phyloP scores from a whole-genome alignment of 2,329 filamentous ascomycete species.

The Paraphoma sp. region DNA sequence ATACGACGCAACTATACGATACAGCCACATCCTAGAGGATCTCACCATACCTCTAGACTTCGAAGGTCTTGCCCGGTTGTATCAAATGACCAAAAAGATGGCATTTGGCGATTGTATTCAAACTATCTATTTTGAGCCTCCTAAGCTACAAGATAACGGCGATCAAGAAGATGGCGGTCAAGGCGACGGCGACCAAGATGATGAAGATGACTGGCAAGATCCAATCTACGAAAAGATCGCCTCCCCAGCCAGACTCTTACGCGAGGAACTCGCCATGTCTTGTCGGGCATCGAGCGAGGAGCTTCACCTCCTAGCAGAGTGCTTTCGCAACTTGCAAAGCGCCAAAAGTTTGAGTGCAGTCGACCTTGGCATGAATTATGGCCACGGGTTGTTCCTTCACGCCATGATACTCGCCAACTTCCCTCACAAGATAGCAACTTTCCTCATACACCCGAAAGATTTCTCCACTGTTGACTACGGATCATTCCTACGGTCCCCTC shows the following conservation, averaged over 20 bases:
- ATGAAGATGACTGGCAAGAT: too few species aligned
- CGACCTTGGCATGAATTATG: neutral
- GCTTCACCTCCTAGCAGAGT: neutral
- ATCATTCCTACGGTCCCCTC: neutral
- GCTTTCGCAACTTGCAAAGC: neutral
- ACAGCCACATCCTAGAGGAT: neutral
- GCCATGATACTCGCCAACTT: neutral
- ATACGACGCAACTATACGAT: neutral
- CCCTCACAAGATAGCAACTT: neutral
- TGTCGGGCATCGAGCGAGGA: neutral
- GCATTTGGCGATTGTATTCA: neutral
- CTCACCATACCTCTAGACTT: neutral
- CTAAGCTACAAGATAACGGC: neutral
- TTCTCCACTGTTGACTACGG: neutral
- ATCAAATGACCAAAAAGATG: neutral
- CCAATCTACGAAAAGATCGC: too few species aligned
- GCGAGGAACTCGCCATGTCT: neutral
- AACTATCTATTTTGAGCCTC: neutral
- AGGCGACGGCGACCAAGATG: too few species aligned
- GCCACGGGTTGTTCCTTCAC: neutral
- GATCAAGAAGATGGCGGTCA: neutral
- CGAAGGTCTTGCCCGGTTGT: neutral
- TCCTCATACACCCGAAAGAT: neutral
- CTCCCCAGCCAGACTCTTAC: neutral
- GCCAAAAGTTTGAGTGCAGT: neutral